Evolutionary conservation across 805 yeast species (phyloP), one percentile per base, ranked within the genome.

Genomic region (Clavispora carvajalis): DNA sequence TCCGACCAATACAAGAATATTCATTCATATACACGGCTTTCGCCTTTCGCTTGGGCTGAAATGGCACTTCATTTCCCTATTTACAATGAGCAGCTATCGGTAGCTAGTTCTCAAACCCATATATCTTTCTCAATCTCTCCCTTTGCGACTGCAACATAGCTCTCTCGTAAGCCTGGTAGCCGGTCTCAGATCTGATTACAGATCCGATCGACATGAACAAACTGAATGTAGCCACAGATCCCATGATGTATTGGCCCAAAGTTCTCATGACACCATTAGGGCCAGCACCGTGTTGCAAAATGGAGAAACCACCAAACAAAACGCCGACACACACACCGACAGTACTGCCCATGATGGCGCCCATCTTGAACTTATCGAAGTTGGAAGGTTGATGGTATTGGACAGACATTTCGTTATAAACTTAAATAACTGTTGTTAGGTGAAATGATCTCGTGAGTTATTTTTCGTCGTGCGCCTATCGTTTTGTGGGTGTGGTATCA

Each of bases 281-380:
- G 11, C 96, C 96, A n/a, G 99, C 93, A 15, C 99, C 99, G 51
- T 85, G 82, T 41, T 89, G 90, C 49, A 88, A 63, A 52, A 95
- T 84, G 43, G 96, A 83, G 57, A 86, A 80, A 18, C 96, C 95
- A 38, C 98, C 99, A 62, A 91, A 93, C 50, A 95, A 69, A 36
- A 91, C 83, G 47, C 99, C 99, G 29, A 91, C 88, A 57, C 95
- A 93, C 8, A 89, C 93, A 49, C 99, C 99, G 25, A 83, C 90
- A 25, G 88, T 77, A 43, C 80, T 69, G 48, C 99, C 99, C 97
- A 93, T 93, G 71, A 91, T 70, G 46, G 89, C 82, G 40, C 99
- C 99, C 98, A 93, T 93, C 69, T 93, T 93, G 78, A 93, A 86
- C 70, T 93, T 93, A 41, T 93, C 96, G 69, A 90, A 88, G 65